These are phyloP conservation scores for Beauveria australis DNA, from an alignment of 2,329 filamentous ascomycete genomes.

Conservation along the genomic window DNA sequence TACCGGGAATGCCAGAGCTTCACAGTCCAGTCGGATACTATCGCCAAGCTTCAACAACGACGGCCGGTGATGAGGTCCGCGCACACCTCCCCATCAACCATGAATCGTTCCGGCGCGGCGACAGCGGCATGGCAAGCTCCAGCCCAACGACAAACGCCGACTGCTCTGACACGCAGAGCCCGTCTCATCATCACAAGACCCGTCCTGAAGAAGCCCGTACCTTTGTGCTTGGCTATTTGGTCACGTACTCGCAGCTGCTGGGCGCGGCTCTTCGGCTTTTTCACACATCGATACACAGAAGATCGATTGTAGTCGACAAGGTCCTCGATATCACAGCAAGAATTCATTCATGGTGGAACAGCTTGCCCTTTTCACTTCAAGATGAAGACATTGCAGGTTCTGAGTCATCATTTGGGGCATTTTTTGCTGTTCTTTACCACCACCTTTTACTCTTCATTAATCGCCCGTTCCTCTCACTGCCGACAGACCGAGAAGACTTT, in stretches of 20 bases:
- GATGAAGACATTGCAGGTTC: constrained; percentile 3
- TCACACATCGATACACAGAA: constrained; percentile 19
- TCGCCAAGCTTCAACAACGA: background rate
- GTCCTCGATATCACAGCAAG: constrained; percentile 16
- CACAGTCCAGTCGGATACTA: constrained; percentile 14
- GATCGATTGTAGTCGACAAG: constrained; percentile 15
- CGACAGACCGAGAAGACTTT: constrained; percentile 20
- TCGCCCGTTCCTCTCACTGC: constrained; percentile 26
- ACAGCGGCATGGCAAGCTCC: background rate
- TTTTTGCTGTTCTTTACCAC: constrained; percentile 24
- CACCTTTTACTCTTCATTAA: constrained; percentile 26
- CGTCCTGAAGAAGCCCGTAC: constrained; percentile 11
- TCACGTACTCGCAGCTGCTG: constrained; percentile 16
- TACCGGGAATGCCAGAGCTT: constrained; percentile 20
- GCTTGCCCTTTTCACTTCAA: constrained; percentile 15
- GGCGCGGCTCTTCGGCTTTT: constrained; percentile 17
- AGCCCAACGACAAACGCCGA: background rate
- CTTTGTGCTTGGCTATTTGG: constrained; percentile 15
- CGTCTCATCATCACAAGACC: constrained; percentile 5
- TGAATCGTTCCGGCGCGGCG: background rate
- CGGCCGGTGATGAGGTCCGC: constrained; percentile 7
- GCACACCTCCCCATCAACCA: constrained; percentile 13
- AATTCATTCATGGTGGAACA: constrained; percentile 21
- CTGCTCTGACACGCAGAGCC: constrained; percentile 6
- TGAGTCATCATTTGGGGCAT: constrained; percentile 11